Percentiles rank a stretch among this genome's conserved stretches.
Evolutionary conservation across 345 rosid genomes (phyloP).

Genomic region (Bruguiera gymnorhiza): DNA sequence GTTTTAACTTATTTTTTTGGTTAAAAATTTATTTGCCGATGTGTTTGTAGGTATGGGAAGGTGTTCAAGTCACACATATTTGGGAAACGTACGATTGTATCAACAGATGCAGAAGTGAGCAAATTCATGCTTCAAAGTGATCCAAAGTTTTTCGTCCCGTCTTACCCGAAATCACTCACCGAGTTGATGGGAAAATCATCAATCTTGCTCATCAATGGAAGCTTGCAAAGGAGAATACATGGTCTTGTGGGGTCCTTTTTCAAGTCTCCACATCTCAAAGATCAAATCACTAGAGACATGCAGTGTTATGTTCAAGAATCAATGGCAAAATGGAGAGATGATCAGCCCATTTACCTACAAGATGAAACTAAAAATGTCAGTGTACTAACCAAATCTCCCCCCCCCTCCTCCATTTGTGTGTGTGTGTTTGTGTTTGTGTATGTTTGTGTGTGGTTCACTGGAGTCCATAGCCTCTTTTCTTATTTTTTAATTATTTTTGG

Average conservation of each 20-base stretch:
- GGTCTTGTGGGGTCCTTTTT: slow-evolving; percentile 84
- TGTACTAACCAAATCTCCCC: not conserved
- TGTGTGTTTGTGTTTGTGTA: not conserved
- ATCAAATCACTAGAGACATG: slow-evolving; percentile 84
- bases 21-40: too few species aligned
- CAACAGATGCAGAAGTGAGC: slow-evolving; percentile 92
- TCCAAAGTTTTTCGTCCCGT: slow-evolving; percentile 74
- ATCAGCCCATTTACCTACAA: slow-evolving; percentile 64
- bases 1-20: too few species aligned
- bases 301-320: slow-evolving; percentile 56
- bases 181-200: slow-evolving; percentile 97
- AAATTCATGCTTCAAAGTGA: slow-evolving; percentile 80
- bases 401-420: not conserved
- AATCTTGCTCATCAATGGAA: slow-evolving; percentile 77
- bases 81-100: slow-evolving; percentile 77
- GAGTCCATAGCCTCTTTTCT: not conserved
- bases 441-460: slow-evolving; percentile 1
- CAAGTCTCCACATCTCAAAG: slow-evolving; percentile 77
- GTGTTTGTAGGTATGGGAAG: slow-evolving; percentile 65
- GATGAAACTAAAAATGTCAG: slow-evolving; percentile 82
- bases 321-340: slow-evolving; percentile 70
- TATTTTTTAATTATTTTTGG: not conserved
- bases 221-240: slow-evolving; percentile 86
- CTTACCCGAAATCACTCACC: slow-evolving; percentile 84
- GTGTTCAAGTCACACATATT: slow-evolving; percentile 97